Evolutionary conservation across 2,329 filamentous ascomycete species (phyloP).

Genomic region (Apiospora pterosperma): DNA sequence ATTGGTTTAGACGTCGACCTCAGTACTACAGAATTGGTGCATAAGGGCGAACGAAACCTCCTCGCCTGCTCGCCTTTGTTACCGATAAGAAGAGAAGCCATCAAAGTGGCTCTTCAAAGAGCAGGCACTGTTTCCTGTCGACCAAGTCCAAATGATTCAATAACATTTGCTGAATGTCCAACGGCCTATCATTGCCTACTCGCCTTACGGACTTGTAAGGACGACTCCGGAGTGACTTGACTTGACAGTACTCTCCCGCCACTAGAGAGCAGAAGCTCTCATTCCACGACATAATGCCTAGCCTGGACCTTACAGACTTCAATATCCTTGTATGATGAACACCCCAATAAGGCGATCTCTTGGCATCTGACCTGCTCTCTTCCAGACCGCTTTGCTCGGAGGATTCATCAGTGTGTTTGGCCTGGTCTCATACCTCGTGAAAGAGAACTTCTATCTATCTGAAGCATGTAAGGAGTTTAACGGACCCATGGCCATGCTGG

Average conservation of each 20-base stretch:
- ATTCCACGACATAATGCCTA: constrained; percentile 34
- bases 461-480: constrained; percentile 69
- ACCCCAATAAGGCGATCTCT: background rate
- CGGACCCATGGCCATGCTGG: background rate
- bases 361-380: background rate
- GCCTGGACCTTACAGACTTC: constrained; percentile 67
- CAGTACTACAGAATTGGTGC: background rate
- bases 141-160: constrained; percentile 37
- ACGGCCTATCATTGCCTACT: constrained; percentile 25
- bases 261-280: background rate
- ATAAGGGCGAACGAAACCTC: background rate
- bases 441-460: constrained; percentile 87
- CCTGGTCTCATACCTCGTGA: constrained; percentile 82
- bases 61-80: background rate
- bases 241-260: background rate
- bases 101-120: background rate
- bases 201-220: constrained; percentile 29
- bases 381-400: constrained; percentile 61
- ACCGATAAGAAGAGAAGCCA: background rate
- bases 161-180: constrained; percentile 32
- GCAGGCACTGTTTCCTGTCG: background rate
- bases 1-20: background rate
- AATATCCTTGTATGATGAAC: constrained; percentile 64
- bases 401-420: constrained; percentile 91
- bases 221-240: constrained; percentile 26